These are phyloP conservation scores for Aeschynomene evenia DNA, from an alignment of 306 rosid species.

Conservation along the genomic window DNA sequence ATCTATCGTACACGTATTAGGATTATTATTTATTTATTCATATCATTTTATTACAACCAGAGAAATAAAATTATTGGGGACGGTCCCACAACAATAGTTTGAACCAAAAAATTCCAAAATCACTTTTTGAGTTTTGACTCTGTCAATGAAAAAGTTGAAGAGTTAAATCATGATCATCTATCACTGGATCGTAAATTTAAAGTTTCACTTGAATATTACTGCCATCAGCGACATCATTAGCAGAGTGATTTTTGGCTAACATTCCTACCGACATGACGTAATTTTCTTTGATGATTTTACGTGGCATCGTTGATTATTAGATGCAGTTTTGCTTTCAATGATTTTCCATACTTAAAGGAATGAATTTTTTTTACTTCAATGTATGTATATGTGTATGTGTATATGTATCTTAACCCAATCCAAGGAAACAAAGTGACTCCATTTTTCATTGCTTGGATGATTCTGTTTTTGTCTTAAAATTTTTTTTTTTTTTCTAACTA, in stretches of 20 bases:
- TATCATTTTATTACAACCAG: slow-evolving; percentile 13
- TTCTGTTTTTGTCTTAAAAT: neutral
- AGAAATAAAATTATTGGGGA: neutral
- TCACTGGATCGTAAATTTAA: neutral
- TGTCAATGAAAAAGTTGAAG: neutral
- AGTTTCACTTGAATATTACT: neutral
- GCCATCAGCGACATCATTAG: neutral
- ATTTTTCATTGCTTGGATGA: neutral
- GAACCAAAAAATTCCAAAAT: neutral
- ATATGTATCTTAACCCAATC: neutral
- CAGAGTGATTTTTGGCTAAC: slow-evolving; percentile 8
- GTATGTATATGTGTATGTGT: neutral
- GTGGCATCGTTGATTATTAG: neutral
- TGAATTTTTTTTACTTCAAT: neutral
- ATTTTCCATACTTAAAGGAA: slow-evolving; percentile 8
- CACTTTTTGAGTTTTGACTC: neutral
- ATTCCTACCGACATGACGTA: neutral
- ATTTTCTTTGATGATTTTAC: neutral
- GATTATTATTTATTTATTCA: too few relatives aligned
- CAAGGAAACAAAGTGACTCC: neutral
- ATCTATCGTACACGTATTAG: too few relatives aligned
- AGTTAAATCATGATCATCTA: neutral
- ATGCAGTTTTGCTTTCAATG: neutral
- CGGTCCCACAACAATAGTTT: too few relatives aligned
- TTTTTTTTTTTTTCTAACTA: too few relatives aligned